Percentiles rank a stretch among this genome's conserved stretches.
phyloP scores from a whole-genome alignment of 208 protist genomes.

The Acanthamoeba lenticulata region DNA sequence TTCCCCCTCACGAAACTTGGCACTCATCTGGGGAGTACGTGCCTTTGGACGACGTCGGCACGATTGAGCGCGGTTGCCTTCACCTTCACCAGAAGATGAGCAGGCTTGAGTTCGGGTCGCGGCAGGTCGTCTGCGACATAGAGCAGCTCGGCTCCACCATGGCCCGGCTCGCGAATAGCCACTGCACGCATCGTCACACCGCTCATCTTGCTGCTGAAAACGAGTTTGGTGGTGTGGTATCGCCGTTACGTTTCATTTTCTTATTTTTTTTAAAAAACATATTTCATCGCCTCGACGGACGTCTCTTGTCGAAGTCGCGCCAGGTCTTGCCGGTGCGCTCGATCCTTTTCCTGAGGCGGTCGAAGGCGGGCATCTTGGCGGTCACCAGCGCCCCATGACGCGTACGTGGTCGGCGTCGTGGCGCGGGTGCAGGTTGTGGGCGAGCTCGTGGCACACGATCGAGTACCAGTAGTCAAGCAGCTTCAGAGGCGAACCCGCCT shows the following conservation, averaged over 20 bases:
- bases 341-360: background rate
- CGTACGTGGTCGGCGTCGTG: background rate
- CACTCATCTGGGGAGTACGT: background rate
- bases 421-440: background rate
- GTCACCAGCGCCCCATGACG: background rate
- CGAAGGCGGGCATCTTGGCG: background rate
- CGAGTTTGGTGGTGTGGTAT: too few species aligned
- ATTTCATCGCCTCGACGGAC: too few species aligned
- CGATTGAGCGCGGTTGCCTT: constrained; percentile 92
- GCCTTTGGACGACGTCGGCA: constrained; percentile 84
- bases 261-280: too few species aligned
- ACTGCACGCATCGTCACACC: background rate
- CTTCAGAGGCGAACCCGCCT: background rate
- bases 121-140: background rate
- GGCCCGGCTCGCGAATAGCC: background rate
- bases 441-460: background rate
- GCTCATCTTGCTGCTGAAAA: background rate
- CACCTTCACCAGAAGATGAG: constrained; percentile 90
- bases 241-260: too few species aligned
- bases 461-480: background rate
- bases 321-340: too few species aligned
- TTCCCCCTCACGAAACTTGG: background rate
- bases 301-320: too few species aligned
- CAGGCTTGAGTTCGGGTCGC: background rate
- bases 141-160: background rate